A percentile compares a stretch with the other conserved stretches of the same genome.
Evolutionary conservation across 2,329 filamentous ascomycete species (phyloP).

Genomic region (Botrytis cinerea): DNA sequence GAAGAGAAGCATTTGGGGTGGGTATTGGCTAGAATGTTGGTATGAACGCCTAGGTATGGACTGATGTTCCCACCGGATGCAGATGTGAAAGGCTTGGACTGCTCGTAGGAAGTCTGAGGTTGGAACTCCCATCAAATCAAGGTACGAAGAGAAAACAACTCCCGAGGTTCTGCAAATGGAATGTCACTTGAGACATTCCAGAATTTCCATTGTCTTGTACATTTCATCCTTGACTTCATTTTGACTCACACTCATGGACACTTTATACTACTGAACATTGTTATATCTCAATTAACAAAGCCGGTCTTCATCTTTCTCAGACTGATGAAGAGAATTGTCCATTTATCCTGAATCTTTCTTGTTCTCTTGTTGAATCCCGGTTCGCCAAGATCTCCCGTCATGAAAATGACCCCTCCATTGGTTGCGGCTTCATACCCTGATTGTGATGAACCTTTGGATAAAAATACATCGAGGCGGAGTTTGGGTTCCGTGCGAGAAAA

Average conservation of each 20-base stretch:
- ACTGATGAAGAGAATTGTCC: neutral
- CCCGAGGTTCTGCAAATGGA: slow-evolving; percentile 5
- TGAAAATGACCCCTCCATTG: slow-evolving; percentile 18
- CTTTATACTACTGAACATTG: neutral
- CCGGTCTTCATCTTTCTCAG: neutral
- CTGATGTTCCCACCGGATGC: neutral
- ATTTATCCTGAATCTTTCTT: neutral
- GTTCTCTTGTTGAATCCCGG: neutral
- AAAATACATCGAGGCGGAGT: slow-evolving; percentile 9
- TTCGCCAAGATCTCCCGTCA: slow-evolving; percentile 10
- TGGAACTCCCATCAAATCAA: neutral
- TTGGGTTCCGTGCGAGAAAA: slow-evolving; percentile 10
- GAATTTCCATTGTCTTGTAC: slow-evolving; percentile 12
- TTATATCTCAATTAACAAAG: neutral
- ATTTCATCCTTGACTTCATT: neutral
- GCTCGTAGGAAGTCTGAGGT: neutral
- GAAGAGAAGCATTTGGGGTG: neutral
- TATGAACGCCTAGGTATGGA: neutral
- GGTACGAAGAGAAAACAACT: neutral
- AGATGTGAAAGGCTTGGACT: neutral
- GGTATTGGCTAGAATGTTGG: neutral
- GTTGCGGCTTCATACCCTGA: neutral
- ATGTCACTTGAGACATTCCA: neutral
- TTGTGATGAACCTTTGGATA: neutral
- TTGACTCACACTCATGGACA: neutral